A percentile compares a stretch with the other conserved stretches of the same genome.
phyloP scores from a whole-genome alignment of 2,329 filamentous ascomycete genomes.

The Thielaviopsis euricoi region DNA sequence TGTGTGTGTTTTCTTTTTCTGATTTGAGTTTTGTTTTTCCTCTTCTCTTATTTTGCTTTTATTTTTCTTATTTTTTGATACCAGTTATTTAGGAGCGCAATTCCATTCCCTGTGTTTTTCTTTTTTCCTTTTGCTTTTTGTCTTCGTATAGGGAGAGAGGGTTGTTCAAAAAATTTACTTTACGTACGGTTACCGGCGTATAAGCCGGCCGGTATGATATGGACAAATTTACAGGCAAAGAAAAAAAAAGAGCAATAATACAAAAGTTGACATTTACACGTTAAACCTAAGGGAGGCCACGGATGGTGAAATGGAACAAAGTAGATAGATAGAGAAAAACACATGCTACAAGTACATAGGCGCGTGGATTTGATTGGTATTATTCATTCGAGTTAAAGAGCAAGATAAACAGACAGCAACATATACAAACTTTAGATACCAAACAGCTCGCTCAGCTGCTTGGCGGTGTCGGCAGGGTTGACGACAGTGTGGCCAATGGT shows the following conservation, averaged over 20 bases:
- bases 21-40: neutral
- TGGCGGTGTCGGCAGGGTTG: conserved; percentile 67
- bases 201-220: neutral
- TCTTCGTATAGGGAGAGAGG: neutral
- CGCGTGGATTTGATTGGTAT: conserved; percentile 9
- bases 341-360: conserved; percentile 8
- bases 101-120: neutral
- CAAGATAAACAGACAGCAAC: neutral
- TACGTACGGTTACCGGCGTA: too few species aligned
- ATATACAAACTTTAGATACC: conserved; percentile 31
- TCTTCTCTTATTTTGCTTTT: neutral
- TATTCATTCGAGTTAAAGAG: neutral
- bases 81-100: neutral
- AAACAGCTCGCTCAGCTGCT: conserved; percentile 67
- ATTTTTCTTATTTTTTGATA: neutral
- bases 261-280: neutral
- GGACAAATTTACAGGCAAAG: neutral
- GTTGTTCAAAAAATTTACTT: neutral
- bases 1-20: neutral
- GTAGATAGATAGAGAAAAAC: too few species aligned
- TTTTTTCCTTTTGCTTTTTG: neutral
- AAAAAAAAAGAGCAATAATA: neutral
- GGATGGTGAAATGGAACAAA: too few species aligned
- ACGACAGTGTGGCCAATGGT: conserved; percentile 75
- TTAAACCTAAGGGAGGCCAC: too few species aligned